Evolutionary conservation across 805 yeast species (phyloP).

Genomic region (Priceomyces medius): DNA sequence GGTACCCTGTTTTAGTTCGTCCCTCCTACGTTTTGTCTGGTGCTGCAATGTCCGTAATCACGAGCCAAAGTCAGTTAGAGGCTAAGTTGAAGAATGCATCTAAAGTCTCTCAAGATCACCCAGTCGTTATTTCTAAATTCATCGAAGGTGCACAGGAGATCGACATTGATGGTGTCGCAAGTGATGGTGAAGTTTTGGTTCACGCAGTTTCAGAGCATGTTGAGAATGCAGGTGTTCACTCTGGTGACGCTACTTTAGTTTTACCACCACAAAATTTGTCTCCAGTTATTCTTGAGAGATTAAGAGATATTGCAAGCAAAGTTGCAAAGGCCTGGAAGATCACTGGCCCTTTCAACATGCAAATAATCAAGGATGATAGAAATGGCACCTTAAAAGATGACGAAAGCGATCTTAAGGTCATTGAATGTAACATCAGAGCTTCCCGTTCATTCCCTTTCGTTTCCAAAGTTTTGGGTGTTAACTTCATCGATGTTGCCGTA

Average conservation of each 20-base stretch:
- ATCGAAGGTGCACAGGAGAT: slow-evolving; percentile 96
- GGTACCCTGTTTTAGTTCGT: slow-evolving; percentile 94
- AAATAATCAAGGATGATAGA: slow-evolving; percentile 78
- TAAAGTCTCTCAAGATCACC: slow-evolving; percentile 91
- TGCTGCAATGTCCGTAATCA: slow-evolving; percentile 97
- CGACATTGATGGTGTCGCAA: slow-evolving; percentile 95
- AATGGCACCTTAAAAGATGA: slow-evolving; percentile 56
- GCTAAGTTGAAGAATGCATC: slow-evolving; percentile 83
- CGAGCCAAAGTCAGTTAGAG: slow-evolving; percentile 74
- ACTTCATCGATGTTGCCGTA: slow-evolving; percentile 93
- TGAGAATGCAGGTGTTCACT: slow-evolving; percentile 98
- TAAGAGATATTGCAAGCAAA: slow-evolving; percentile 87
- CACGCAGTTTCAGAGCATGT: slow-evolving; percentile 98
- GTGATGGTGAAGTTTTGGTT: slow-evolving; percentile 80
- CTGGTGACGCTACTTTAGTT: slow-evolving; percentile 96
- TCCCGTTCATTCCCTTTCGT: slow-evolving; percentile 99
- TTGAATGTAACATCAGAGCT: slow-evolving; percentile 98
- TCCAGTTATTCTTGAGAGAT: slow-evolving; percentile 62
- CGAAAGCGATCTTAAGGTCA: slow-evolving; percentile 75
- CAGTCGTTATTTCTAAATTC: slow-evolving; percentile 95
- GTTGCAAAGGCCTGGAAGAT: slow-evolving; percentile 93
- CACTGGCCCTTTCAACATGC: slow-evolving; percentile 99
- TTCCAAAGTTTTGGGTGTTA: slow-evolving; percentile 91
- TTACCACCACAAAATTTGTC: slow-evolving; percentile 86
- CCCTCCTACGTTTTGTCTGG: slow-evolving; percentile 97